Evolutionary conservation across 2,329 filamentous ascomycete species (phyloP).

Genomic region (Epichloe hybrida): DNA sequence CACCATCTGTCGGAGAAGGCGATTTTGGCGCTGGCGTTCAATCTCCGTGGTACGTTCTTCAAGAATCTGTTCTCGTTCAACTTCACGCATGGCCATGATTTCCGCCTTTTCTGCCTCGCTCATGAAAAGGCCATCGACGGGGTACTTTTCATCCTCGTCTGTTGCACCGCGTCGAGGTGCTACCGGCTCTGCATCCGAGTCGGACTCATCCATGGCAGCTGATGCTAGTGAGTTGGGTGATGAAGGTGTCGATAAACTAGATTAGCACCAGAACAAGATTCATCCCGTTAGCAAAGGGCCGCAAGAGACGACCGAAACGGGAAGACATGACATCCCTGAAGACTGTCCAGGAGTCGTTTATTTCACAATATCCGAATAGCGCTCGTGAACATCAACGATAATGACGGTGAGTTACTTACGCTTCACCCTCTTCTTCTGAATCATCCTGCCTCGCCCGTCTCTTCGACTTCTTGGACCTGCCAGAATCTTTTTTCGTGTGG

Average conservation of each 20-base stretch:
- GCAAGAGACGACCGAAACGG: not conserved
- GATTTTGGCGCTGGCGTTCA: constrained; percentile 69
- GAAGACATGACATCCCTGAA: not conserved
- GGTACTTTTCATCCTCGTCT: constrained; percentile 56
- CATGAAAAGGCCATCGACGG: constrained; percentile 75
- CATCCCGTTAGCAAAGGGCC: constrained; percentile 4
- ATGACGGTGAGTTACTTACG: constrained; percentile 18
- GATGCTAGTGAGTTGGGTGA: constrained; percentile 66
- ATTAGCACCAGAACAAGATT: not conserved
- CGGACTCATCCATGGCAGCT: constrained; percentile 80
- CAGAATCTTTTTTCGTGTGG: constrained; percentile 18
- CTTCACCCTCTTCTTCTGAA: constrained; percentile 51
- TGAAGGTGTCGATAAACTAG: constrained; percentile 54
- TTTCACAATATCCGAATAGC: not conserved
- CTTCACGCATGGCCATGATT: constrained; percentile 77
- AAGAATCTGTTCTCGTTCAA: constrained; percentile 80
- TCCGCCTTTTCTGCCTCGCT: constrained; percentile 59
- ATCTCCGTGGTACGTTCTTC: constrained; percentile 77
- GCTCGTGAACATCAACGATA: not conserved
- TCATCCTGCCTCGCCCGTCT: constrained; percentile 28
- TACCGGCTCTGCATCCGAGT: constrained; percentile 41
- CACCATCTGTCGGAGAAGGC: constrained; percentile 66
- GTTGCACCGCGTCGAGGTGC: constrained; percentile 24
- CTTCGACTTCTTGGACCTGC: constrained; percentile 32
- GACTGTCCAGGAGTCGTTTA: not conserved